Evolutionary conservation across 495 filamentous ascomycete genomes (phyloP).

Genomic region (Xylaria flabelliformis): DNA sequence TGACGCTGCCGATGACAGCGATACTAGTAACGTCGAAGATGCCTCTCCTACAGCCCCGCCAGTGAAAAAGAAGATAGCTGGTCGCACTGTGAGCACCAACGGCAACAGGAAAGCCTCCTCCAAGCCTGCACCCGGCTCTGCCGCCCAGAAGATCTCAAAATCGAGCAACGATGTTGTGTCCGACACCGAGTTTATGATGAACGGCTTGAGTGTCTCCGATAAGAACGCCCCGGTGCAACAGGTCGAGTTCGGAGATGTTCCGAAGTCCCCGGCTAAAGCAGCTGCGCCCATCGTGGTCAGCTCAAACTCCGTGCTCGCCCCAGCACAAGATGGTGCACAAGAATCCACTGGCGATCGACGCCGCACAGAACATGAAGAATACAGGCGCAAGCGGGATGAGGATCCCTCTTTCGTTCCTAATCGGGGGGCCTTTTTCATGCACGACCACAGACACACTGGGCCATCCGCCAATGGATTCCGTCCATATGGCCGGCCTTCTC

Average conservation of each 20-base stretch:
- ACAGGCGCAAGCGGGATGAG: conserved; percentile 81
- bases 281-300: conserved; percentile 55
- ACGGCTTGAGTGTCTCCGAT: conserved; percentile 73
- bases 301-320: conserved; percentile 43
- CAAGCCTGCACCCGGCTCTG: conserved; percentile 37
- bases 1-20: conserved; percentile 80
- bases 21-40: conserved; percentile 71
- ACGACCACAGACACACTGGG: conserved; percentile 84
- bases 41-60: conserved; percentile 59
- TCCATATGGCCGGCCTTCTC: conserved; percentile 67
- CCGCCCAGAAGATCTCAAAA: conserved; percentile 48
- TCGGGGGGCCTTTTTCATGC: conserved; percentile 94
- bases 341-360: conserved; percentile 69
- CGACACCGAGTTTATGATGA: conserved; percentile 91
- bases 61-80: conserved; percentile 44
- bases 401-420: conserved; percentile 96
- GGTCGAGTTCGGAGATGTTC: conserved; percentile 71
- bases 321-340: conserved; percentile 42
- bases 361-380: conserved; percentile 88
- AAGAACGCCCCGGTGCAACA: conserved; percentile 59
- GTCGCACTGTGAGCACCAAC: conserved; percentile 50
- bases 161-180: conserved; percentile 47
- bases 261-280: conserved; percentile 40
- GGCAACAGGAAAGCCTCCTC: conserved; percentile 46
- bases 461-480: conserved; percentile 77